These are phyloP conservation scores for Glycine soja DNA, from an alignment of 306 rosid genomes.

Conservation along the genomic window DNA sequence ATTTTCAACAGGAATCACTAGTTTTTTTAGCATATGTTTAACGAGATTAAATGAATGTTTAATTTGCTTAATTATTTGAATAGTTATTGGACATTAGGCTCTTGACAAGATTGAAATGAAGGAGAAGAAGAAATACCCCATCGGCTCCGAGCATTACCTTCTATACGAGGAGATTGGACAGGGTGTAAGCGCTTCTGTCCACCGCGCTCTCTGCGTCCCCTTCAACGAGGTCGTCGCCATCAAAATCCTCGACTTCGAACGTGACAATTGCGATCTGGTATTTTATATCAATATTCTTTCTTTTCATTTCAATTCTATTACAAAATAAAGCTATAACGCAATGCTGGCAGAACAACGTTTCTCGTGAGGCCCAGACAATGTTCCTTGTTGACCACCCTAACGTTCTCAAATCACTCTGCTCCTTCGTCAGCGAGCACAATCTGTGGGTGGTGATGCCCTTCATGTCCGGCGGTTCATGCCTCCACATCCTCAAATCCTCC, in stretches of 20 bases:
- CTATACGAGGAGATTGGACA: conserved; percentile 82
- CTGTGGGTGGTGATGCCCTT: conserved; percentile 98
- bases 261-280: conserved; percentile 86
- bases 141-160: conserved; percentile 67
- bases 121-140: conserved; percentile 76
- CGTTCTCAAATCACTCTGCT: conserved; percentile 88
- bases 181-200: conserved; percentile 84
- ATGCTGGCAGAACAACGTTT: conserved; percentile 62
- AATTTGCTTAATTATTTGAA: too few relatives aligned
- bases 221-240: conserved; percentile 77
- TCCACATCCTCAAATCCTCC: conserved; percentile 90
- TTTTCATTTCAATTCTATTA: too few relatives aligned
- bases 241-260: conserved; percentile 91
- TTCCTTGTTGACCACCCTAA: conserved; percentile 88
- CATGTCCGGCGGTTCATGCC: conserved; percentile 95
- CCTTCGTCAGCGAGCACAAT: conserved; percentile 86
- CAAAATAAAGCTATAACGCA: too few relatives aligned
- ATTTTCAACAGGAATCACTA: too few relatives aligned
- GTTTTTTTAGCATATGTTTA: too few relatives aligned
- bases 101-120: too few relatives aligned
- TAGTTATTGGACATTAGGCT: too few relatives aligned
- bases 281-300: too few relatives aligned
- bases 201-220: conserved; percentile 75
- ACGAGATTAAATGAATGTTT: too few relatives aligned
- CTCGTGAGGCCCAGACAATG: conserved; percentile 95